Evolutionary conservation across 2,329 filamentous ascomycete genomes (phyloP).

Genomic region (Botryosphaeria dothidea): DNA sequence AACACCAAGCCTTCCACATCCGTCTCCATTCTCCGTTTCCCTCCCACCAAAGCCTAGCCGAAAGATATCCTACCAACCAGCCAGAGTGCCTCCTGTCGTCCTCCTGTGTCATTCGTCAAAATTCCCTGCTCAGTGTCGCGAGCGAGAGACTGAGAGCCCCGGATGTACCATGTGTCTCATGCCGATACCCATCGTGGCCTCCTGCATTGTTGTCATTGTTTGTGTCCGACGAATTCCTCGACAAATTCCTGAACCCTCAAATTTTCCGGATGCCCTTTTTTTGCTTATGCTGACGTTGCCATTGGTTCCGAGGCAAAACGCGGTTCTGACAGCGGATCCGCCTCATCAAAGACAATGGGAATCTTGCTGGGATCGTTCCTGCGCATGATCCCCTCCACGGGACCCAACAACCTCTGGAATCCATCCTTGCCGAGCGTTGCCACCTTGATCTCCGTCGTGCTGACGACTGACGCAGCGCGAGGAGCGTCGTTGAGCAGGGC

Average conservation of each 20-base stretch:
- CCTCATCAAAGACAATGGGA: conserved; percentile 37
- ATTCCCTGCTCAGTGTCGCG: conserved; percentile 4
- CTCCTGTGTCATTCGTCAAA: conserved; percentile 14
- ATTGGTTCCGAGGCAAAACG: conserved; percentile 9
- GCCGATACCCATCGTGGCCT: conserved; percentile 15
- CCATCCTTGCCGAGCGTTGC: conserved; percentile 90
- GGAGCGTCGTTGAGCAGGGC: conserved; percentile 92
- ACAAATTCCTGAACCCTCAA: conserved; percentile 11
- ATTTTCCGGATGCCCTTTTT: conserved; percentile 10
- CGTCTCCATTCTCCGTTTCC: conserved; percentile 14
- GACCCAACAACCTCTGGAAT: conserved; percentile 89
- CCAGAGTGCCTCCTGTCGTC: conserved; percentile 13
- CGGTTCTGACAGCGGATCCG: conserved; percentile 59
- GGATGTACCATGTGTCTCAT: conserved; percentile 9
- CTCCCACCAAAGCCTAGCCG: conserved; percentile 12
- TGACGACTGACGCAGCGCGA: conserved; percentile 84
- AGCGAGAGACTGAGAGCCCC: conserved; percentile 10
- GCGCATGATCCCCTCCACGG: conserved; percentile 92
- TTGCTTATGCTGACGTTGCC: conserved; percentile 13
- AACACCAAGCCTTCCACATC: conserved; percentile 16
- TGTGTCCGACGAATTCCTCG: conserved; percentile 15
- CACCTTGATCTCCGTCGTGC: conserved; percentile 85
- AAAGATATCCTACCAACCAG: conserved; percentile 12
- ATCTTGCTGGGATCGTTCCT: conserved; percentile 62
- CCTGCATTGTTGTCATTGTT: conserved; percentile 15